Evolutionary conservation across 805 yeast genomes (phyloP), one percentile per base, ranked within the genome.

Genomic region (Zygotorulaspora sp.): DNA sequence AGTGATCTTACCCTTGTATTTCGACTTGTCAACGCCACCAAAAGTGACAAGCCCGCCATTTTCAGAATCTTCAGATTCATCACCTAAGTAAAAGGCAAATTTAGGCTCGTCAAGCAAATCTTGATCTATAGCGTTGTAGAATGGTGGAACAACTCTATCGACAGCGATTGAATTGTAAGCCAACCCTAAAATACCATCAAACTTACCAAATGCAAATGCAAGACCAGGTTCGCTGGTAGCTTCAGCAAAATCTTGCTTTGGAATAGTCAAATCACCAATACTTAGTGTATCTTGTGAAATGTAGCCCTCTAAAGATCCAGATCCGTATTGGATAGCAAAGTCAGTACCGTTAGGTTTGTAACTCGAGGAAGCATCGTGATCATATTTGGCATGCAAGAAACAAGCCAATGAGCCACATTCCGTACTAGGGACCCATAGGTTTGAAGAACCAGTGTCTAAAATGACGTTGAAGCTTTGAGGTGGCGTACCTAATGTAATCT

Each of bases 121-220:
- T 55, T 75, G 74, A 45, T 78, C 66, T 44, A 89, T 73, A 42
- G 98, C 97, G 52, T 84, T 85, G 74, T 88, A 88, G 45, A 92
- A 66, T 30, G 98, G 98, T 40, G 98, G 97, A 20, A 86, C 95
- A 55, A 89, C 78, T 58, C 78, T 75, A 71, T 89, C 72, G 38
- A 86, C 96, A 11, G 97, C 77, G 52, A 92, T 88, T 37, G 96
- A 72, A 67, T 86, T 86, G 67, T 90, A 92, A 48, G 86, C 98
- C 52, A 92, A 77, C 50, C 98, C 98, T 47, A 92, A 71, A 51
- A 92, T 89, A 68, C 98, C 98, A 63, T 92, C 98, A 62, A 92
- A 92, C 68, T 92, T 90, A 65, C 96, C 98, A 66, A 92, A 92
- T 36, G 98, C 97, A 69, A 92, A 92, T 0, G 97, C 92, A 51